These are phyloP conservation scores for Allomyces macrogynus DNA, from an alignment of 192 early-diverging fungal genomes.

Conservation along the genomic window DNA sequence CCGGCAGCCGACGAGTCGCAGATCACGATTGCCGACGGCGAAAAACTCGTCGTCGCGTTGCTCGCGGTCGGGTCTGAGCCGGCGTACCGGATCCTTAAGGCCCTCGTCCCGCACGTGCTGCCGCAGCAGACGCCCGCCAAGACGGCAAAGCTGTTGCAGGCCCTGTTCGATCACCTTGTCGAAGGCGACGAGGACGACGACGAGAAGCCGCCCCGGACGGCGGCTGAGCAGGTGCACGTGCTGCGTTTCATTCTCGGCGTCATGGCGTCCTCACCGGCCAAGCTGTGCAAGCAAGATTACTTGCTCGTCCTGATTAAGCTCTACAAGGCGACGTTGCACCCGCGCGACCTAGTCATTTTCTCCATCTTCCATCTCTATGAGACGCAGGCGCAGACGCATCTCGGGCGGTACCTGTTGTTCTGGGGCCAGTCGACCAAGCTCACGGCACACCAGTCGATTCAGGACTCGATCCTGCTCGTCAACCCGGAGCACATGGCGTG, in stretches of 20 bases:
- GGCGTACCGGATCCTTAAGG: no score
- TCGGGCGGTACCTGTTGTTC: neutral
- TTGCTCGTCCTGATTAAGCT: neutral
- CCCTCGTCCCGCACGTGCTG: no score
- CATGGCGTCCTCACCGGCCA: neutral
- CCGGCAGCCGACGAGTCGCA: no score
- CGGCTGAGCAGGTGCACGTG: no score
- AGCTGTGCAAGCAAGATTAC: neutral
- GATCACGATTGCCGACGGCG: no score
- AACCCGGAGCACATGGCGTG: slow-evolving; percentile 1
- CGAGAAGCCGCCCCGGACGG: no score
- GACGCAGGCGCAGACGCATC: neutral
- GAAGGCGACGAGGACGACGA: no score
- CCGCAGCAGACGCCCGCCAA: no score
- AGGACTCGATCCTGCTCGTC: neutral
- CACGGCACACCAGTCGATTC: neutral
- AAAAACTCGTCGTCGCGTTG: no score
- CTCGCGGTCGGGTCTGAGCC: no score
- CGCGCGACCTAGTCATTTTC: neutral
- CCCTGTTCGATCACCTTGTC: no score
- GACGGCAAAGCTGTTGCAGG: no score
- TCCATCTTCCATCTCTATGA: neutral
- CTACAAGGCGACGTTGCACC: neutral
- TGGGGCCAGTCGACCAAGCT: neutral
- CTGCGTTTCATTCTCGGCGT: neutral